Evolutionary conservation across 352 stramenopile species (phyloP), one percentile per base, ranked within the genome.

Genomic region (Globisporangium paddicum): DNA sequence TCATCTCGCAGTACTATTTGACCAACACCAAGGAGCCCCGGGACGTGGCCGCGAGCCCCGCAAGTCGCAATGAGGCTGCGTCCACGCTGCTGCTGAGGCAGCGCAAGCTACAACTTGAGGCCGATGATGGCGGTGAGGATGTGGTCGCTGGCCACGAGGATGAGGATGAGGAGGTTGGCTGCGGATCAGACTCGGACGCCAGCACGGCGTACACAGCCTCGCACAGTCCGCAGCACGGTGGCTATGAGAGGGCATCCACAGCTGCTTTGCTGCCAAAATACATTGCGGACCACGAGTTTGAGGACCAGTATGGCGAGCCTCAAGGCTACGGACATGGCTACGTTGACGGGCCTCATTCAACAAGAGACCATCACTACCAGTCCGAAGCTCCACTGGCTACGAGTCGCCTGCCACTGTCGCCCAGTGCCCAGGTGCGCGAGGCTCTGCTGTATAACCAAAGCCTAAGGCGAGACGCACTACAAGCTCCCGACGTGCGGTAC

Each of bases 1-100:
- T 89, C 26, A 86, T 92, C 44, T 68, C 67, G 3, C 72, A 77
- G 30, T 92, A 92, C 25, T 75, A 73, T 25, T 64, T 79, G 28
- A 67, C 74, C 4, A 71, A 67, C 44, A 67, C 71, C 34, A 76
- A 77, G 45, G 57, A 70, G 18, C 9, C 41, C 34, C 19, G 21
- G 21, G 13, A 32, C 13, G 42, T 23, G 30, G 19, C 46, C 40
- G 46, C 1, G n/a, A 54, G 47, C 1, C 78, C 73, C 19, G 55
- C 68, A 5, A 69, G 56, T 19, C 57, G 73, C 13, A 88, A 86
- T 37, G 74, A 86, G 16, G 28, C 72, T 6, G 77, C 72, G 11
- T 84, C 77, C n/a, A 55, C 69, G 26, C 48, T 88, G 34, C 50
- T 88, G 9, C 52, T 59, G 13, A 48, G 55, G 3, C 64, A 71